phyloP scores from a whole-genome alignment of 208 protist genomes.

The Acanthamoeba castellanii region DNA sequence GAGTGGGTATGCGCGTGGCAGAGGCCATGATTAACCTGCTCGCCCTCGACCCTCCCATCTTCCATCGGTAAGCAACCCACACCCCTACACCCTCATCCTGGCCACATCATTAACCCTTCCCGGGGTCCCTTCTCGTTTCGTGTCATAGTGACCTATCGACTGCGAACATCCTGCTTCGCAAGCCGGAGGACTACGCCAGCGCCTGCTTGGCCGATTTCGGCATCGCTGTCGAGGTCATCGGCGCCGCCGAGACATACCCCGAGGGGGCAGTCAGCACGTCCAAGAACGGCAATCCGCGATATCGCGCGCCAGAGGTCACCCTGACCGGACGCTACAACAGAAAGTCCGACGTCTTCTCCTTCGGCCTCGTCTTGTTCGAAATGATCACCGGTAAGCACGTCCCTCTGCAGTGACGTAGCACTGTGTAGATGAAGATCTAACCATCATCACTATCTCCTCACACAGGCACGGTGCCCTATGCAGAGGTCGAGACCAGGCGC shows the following conservation, averaged over 20 bases:
- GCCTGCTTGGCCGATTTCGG: constrained; percentile 31
- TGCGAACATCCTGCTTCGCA: constrained; percentile 17
- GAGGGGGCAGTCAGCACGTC: background rate
- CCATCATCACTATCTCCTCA: background rate
- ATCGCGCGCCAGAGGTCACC: constrained; percentile 34
- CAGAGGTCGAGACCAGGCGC: background rate
- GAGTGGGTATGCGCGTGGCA: background rate
- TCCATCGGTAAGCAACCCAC: background rate
- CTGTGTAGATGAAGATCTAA: too few relatives aligned
- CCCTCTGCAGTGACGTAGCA: background rate
- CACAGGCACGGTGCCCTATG: background rate
- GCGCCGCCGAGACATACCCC: background rate
- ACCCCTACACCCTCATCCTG: background rate
- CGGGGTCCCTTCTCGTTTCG: background rate
- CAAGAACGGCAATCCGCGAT: constrained; percentile 51
- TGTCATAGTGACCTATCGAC: background rate
- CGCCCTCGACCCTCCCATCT: constrained; percentile 2
- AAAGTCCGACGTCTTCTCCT: constrained; percentile 40
- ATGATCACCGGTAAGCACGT: background rate
- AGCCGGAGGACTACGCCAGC: constrained; percentile 11
- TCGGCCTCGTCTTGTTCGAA: constrained; percentile 32
- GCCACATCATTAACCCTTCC: background rate
- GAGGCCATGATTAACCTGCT: constrained; percentile 24
- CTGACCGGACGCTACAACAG: constrained; percentile 10
- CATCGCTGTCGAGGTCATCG: background rate